Base-by-base conservation (phyloP, 352 stramenopile genomes). In the Thalassiosira livingstoniorum region DNA sequence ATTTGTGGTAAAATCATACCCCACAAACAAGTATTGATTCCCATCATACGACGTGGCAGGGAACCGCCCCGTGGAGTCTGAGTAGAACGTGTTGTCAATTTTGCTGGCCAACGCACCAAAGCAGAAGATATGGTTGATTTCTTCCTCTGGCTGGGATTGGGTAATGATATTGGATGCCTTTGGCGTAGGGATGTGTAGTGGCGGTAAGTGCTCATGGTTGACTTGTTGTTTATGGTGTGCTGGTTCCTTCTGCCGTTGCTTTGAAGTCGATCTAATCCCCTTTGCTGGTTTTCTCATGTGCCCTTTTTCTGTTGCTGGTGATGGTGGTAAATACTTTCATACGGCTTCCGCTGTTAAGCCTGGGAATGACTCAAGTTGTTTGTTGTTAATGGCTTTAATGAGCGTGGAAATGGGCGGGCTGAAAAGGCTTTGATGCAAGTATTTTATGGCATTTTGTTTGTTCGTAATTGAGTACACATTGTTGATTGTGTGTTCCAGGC, bases 1-100 rank as follows among this genome's bases (percentile, higher is more conserved):
- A 32, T 87, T 87, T 0, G 31, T 75, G 32, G 86, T 75, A 45
- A 82, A 80, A 31, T 84, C 69, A 34, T 89, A 90, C 0, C 79
- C 53, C 0, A 87, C 45, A 15, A 87, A 51, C 27, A 76, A 66
- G 32, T 86, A 83, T 51, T 81, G 67, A 31, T 89, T 72, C 3
- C 82, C 78, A 23, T 84, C 63, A 0, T 67, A 31, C 2, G 70
- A 78, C 13, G 2, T 3, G 10, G 21, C 29, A 54, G 77, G 76
- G 7, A 84, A 31, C 0, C 18, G 15, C 0, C 76, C 76, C 13
- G 76, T 84, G 11, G 18, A 15, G 39, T 80, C 76, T 0, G 76
- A 74, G 37, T 75, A 78, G 0, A 78, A 57, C 15, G 65, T 84
- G 23, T 61, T 69, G 0, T 31, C 2, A 66, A 72, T 31, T 39